Conservation (phyloP, 345 rosid genomes). For the Hirschfeldia incana region DNA sequence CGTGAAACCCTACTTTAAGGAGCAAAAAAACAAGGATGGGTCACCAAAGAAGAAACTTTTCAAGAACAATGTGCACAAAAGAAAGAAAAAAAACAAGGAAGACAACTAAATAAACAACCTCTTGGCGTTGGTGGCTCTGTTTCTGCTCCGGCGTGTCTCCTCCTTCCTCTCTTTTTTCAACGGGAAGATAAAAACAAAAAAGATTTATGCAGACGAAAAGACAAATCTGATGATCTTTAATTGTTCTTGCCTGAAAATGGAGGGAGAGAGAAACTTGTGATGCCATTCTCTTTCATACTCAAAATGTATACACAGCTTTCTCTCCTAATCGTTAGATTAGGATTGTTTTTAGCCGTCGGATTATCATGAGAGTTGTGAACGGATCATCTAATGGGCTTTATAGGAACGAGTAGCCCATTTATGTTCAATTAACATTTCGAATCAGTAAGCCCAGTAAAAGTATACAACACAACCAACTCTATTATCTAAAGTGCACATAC, state of each 20-base stretch:
- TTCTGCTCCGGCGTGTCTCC: conserved; percentile 1
- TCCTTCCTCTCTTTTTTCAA: neutral
- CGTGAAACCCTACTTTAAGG: neutral
- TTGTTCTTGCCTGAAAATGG: conserved; percentile 14
- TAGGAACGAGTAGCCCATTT: neutral
- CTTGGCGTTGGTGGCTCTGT: neutral
- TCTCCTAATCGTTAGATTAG: conserved; percentile 1
- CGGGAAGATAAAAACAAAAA: neutral
- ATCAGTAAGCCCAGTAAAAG: neutral
- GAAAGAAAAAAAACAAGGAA: neutral
- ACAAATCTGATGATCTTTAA: neutral
- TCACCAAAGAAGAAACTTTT: neutral
- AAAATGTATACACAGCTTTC: neutral
- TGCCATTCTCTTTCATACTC: neutral
- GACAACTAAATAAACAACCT: neutral
- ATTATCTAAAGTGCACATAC: neutral
- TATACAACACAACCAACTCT: neutral
- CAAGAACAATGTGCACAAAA: neutral
- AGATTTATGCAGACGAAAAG: neutral
- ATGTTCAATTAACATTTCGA: neutral
- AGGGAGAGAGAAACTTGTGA: conserved; percentile 22
- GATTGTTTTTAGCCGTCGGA: conserved; percentile 2
- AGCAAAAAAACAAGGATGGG: conserved; percentile 2
- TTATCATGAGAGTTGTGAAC: neutral
- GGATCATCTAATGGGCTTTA: neutral